Conservation (phyloP, 495 filamentous ascomycete genomes). For the Hypoxylon fragiforme region DNA sequence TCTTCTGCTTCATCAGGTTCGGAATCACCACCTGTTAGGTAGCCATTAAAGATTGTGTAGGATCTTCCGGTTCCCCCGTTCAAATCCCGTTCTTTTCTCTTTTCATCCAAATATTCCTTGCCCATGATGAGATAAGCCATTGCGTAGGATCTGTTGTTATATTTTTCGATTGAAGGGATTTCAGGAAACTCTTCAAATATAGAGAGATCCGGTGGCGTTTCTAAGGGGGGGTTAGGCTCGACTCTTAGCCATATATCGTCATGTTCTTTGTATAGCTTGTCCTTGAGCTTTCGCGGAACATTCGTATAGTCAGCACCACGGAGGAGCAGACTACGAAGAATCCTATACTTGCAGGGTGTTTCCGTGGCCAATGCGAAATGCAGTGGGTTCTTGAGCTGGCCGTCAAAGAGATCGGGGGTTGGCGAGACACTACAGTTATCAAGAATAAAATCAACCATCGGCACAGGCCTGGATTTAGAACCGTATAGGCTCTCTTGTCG, state of each 20-base stretch:
- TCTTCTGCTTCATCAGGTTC: too few relatives aligned
- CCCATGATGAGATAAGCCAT: not conserved
- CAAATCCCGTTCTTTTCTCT: not conserved
- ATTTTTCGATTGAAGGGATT: not conserved
- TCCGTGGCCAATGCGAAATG: not conserved
- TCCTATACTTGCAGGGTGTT: too few relatives aligned
- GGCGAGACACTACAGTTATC: too few relatives aligned
- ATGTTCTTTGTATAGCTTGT: too few relatives aligned
- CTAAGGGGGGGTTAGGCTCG: too few relatives aligned
- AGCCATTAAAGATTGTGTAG: not conserved
- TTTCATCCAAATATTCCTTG: not conserved
- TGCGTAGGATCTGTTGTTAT: not conserved
- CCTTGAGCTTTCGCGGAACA: not conserved
- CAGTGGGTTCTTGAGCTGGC: not conserved
- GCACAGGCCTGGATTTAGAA: too few relatives aligned
- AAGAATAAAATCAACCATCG: too few relatives aligned
- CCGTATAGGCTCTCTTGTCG: too few relatives aligned
- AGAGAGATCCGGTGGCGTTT: too few relatives aligned
- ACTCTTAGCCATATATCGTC: too few relatives aligned
- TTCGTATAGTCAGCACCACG: constrained; percentile 2
- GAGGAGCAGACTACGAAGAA: not conserved
- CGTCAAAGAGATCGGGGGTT: not conserved
- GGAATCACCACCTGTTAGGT: too few relatives aligned
- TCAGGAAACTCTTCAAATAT: too few relatives aligned
- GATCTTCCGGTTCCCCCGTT: not conserved